Percentiles rank a stretch among this genome's conserved stretches.
phyloP scores from a whole-genome alignment of 768 basidiomycete genomes.

The Kwoniella dejecticola region DNA sequence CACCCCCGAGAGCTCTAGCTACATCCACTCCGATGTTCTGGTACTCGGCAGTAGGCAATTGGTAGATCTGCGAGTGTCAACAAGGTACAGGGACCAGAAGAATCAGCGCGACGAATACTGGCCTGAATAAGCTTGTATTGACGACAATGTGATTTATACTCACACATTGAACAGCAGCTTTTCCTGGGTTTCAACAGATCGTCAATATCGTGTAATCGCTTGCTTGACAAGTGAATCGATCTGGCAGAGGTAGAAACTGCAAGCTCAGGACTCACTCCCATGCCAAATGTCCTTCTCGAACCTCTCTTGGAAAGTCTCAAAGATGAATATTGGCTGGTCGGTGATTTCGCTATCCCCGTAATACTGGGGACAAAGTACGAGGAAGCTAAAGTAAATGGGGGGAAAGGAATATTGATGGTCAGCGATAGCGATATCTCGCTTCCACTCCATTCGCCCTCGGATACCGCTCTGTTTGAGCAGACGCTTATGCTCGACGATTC shows the following conservation, averaged over 20 bases:
- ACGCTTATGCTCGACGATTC: background rate
- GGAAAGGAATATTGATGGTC: background rate
- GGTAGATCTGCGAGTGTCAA: conserved; percentile 7
- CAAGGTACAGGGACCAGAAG: background rate
- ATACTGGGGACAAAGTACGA: conserved; percentile 4
- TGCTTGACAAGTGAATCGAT: background rate
- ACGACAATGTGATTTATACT: too few relatives aligned
- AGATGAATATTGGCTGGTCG: conserved; percentile 6
- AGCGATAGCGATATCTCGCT: too few relatives aligned
- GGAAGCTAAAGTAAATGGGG: background rate
- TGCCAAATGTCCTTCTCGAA: conserved; percentile 3
- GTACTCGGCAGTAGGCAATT: conserved; percentile 7
- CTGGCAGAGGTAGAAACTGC: background rate
- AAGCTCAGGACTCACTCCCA: background rate
- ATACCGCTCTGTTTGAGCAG: background rate
- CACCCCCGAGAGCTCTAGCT: conserved; percentile 10
- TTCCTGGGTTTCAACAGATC: too few relatives aligned
- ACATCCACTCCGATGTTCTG: conserved; percentile 12
- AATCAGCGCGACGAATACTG: too few relatives aligned
- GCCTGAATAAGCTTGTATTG: too few relatives aligned
- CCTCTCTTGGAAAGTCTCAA: conserved; percentile 4
- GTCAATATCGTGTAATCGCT: too few relatives aligned
- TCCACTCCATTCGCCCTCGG: too few relatives aligned
- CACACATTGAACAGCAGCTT: conserved; percentile 10
- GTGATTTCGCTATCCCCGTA: conserved; percentile 7